Evolutionary conservation across 768 basidiomycete genomes (phyloP), one percentile per base, ranked within the genome.

Genomic region (Boletus rubroflammeus): DNA sequence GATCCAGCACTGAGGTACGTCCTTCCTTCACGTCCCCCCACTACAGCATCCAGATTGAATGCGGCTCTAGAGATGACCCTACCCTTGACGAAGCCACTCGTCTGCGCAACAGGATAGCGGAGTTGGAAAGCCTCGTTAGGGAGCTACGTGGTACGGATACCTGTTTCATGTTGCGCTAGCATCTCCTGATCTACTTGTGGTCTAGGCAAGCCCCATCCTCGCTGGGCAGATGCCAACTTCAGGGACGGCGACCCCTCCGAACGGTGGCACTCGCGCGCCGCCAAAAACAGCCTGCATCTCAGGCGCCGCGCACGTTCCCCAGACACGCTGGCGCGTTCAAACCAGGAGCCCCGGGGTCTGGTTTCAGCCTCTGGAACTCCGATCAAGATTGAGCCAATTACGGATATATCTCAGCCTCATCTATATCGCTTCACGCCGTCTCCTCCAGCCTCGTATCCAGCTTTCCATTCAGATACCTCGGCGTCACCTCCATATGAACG

Each of bases 51-150:
- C 51, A 50, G 21, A 55, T 6, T 40, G 34, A 52, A 53, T 31
- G 26, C 2, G 10, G 5, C 54, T 51, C 5, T 70, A 91, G 90
- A 69, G 90, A 93, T 67, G 91, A 94, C 72, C 91, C 92, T 11
- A 82, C 84, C 42, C 71, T 92, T n/a, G 89, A 92, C 66, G 93
- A 96, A 73, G 85, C 80, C 54, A 93, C 91, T 15, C 84, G 89
- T 53, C 78, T 95, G 51, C 81, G 91, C 53, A 88, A 90, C 62
- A 78, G 93, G 46, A 93, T 97, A 60, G 93, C 92, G 36, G 93
- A 97, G 73, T 83, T 97, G 50, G 93, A 97, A 72, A 90, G 88
- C 62, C 81, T 95, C 31, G 92, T 96, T 34, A 80, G 93, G 57
- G 93, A 95, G 68, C 76, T 97, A 28, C 81, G 92, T 67, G 89